These are phyloP conservation scores for Ascochyta clinopodiicola DNA, from an alignment of 2,329 filamentous ascomycete genomes.

Conservation along the genomic window DNA sequence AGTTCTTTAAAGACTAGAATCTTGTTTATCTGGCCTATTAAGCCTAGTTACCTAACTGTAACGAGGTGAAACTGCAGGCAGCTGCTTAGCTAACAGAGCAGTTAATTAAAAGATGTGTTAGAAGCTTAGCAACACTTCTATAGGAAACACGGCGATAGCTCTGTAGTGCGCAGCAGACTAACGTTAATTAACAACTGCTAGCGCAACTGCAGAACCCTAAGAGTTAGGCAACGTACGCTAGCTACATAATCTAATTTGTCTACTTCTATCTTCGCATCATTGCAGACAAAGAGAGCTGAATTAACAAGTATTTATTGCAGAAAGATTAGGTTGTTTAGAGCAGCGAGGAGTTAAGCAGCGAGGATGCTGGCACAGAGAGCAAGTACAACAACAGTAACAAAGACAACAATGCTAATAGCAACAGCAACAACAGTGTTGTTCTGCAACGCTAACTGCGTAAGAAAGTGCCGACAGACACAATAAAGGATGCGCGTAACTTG, in stretches of 20 bases:
- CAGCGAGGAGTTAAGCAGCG: not conserved
- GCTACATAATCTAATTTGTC: not conserved
- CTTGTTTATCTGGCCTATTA: not conserved
- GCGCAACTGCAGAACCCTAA: not conserved
- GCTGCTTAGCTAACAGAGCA: not conserved
- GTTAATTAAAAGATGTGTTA: not conserved
- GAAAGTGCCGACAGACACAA: too few species aligned
- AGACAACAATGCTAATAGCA: too few species aligned
- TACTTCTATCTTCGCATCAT: not conserved
- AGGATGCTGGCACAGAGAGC: not conserved
- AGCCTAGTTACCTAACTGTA: not conserved
- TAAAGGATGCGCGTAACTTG: too few species aligned
- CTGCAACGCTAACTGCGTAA: too few species aligned
- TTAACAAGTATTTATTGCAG: too few species aligned
- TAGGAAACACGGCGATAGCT: not conserved
- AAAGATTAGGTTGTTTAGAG: too few species aligned
- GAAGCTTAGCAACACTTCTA: not conserved
- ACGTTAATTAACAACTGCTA: not conserved
- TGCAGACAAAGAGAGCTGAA: too few species aligned
- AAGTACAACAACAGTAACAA: too few species aligned
- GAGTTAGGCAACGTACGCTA: not conserved
- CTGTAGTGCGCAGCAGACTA: not conserved
- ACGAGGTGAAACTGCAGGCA: not conserved
- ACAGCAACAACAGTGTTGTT: too few species aligned
- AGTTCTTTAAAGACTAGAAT: not conserved